Evolutionary conservation across 2,329 filamentous ascomycete species (phyloP), one percentile per base, ranked within the genome.

Genomic region (Pseudogymnoascus sp.): DNA sequence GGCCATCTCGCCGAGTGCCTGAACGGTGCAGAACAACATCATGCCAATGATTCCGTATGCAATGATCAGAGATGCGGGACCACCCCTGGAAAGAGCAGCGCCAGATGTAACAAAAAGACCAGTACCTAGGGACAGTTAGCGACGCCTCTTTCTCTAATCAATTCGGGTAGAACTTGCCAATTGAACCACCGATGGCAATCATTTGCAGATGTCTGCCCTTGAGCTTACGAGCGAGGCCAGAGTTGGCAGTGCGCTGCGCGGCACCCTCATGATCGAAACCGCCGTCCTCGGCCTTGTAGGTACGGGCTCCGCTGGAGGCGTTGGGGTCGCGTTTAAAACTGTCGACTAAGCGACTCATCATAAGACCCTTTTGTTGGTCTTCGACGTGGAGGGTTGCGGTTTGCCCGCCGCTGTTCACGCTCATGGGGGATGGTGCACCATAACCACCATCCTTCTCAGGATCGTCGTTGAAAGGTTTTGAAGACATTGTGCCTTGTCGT

Each of bases 181-280:
- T 94, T n/a, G 88, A 92, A 59, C 91, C 91, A 69, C 90, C 90
- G 66, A 96, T 94, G 18, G 92, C 92, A 78, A 96, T 96, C 92
- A 96, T 96, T 78, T 96, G 92, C 72, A n/a, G n/a, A n/a, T n/a
- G n/a, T n/a, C 65, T 69, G 52, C 85, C 86, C 76, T 94, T 91
- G 68, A 92, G 76, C 72, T 84, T 86, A 69, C 90, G 81, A 64
- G 88, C 84, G 58, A 97, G 80, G 5, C 88, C 86, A 42, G 90
- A 87, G 65, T 87, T 82, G 5, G 90, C 88, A 1, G 90, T 92
- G 36, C 79, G 78, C 31, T 78, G 75, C 0, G 81, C 82, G 1
- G 83, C 84, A 61, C 73, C 74, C 71, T 89, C 87, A 68, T 91
- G 77, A 70, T 90, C 82, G 71, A 82, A 86, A 12, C 78, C 77